Conservation (phyloP, 2,329 filamentous ascomycete genomes). For the Tolypocladium inflatum region DNA sequence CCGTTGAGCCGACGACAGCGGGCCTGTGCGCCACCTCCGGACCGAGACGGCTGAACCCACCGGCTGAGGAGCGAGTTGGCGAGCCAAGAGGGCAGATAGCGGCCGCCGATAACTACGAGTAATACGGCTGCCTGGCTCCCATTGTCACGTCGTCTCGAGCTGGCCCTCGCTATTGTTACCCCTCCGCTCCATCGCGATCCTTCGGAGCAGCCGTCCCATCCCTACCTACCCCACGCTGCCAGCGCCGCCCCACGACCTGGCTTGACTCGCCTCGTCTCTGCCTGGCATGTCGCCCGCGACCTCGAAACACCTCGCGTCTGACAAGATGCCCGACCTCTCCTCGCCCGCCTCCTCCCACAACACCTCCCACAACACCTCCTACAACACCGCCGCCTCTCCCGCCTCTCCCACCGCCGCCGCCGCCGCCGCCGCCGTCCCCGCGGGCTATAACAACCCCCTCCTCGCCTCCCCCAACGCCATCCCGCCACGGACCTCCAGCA, state of each 20-base stretch:
- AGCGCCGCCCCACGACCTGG: background rate
- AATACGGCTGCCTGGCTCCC: background rate
- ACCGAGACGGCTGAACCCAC: background rate
- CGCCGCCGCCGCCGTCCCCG: too few relatives aligned
- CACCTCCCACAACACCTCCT: background rate
- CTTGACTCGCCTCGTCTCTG: background rate
- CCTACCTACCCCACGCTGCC: background rate
- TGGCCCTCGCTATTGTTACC: background rate
- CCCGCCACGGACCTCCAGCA: constrained; percentile 60
- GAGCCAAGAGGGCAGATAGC: background rate
- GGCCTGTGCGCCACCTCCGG: background rate
- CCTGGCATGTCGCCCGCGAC: background rate
- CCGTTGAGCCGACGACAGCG: background rate
- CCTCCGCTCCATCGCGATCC: background rate
- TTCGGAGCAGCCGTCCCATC: background rate
- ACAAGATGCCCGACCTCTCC: background rate
- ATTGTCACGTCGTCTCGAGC: background rate
- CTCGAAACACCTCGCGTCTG: background rate
- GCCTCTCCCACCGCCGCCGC: background rate
- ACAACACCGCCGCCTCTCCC: background rate
- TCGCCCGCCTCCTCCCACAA: background rate
- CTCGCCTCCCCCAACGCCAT: constrained; percentile 49
- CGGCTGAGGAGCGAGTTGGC: background rate
- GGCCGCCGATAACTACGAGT: background rate
- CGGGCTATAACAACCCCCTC: constrained; percentile 14